These are phyloP conservation scores for Evansstolkia leycettana DNA, from an alignment of 495 filamentous ascomycete genomes.

Conservation along the genomic window DNA sequence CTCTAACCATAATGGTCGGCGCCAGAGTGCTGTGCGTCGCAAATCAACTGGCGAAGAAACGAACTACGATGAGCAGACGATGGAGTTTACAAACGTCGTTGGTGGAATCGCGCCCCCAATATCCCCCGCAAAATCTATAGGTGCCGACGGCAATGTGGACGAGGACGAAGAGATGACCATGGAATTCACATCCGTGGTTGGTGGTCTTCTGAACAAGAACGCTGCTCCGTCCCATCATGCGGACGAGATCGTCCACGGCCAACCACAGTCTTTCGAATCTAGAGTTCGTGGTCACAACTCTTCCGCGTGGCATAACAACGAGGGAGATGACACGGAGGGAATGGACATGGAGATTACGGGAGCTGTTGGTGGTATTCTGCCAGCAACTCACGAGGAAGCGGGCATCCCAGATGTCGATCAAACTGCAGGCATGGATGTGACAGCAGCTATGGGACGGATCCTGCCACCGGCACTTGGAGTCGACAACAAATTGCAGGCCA, in stretches of 20 bases:
- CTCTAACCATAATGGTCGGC: slow-evolving; percentile 24
- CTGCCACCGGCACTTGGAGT: slow-evolving; percentile 28
- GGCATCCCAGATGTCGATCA: slow-evolving; percentile 31
- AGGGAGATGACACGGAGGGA: slow-evolving; percentile 28
- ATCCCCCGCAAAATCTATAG: slow-evolving; percentile 25
- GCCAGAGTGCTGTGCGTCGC: slow-evolving; percentile 23
- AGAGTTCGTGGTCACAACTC: slow-evolving; percentile 15
- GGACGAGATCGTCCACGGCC: slow-evolving; percentile 14
- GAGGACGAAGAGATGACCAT: slow-evolving; percentile 68
- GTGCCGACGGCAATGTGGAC: slow-evolving; percentile 26
- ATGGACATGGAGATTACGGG: slow-evolving; percentile 63
- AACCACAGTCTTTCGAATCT: slow-evolving; percentile 8
- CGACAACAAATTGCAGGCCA: slow-evolving; percentile 35
- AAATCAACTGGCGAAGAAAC: slow-evolving; percentile 29
- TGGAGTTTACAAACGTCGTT: slow-evolving; percentile 68
- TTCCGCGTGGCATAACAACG: slow-evolving; percentile 16
- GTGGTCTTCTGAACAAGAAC: slow-evolving; percentile 44
- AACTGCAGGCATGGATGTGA: slow-evolving; percentile 48
- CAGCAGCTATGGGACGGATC: slow-evolving; percentile 44
- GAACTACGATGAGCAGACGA: slow-evolving; percentile 48
- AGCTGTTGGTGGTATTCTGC: slow-evolving; percentile 56
- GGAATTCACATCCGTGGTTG: slow-evolving; percentile 68
- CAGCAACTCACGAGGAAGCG: slow-evolving; percentile 19
- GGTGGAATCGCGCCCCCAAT: slow-evolving; percentile 43
- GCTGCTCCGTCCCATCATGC: slow-evolving; percentile 2